These are phyloP conservation scores for Lumnitzera littorea DNA, from an alignment of 345 rosid genomes.

Conservation along the genomic window DNA sequence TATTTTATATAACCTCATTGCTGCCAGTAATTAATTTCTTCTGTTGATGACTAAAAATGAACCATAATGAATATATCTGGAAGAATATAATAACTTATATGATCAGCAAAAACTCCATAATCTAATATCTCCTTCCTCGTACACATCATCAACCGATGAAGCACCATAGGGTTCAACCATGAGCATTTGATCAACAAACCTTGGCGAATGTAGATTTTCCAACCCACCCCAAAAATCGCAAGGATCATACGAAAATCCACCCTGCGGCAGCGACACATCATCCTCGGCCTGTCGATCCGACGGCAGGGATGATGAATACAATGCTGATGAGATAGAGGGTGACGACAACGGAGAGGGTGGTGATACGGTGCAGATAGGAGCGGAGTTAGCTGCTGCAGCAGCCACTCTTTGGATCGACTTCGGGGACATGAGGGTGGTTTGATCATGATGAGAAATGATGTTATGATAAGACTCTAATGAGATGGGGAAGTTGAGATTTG, in stretches of 20 bases:
- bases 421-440: constrained; percentile 58
- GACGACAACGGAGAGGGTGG: constrained; percentile 12
- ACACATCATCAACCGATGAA: constrained; percentile 39
- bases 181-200: constrained; percentile 32
- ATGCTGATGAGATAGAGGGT: constrained; percentile 17
- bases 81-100: neutral
- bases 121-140: constrained; percentile 59
- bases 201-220: constrained; percentile 44
- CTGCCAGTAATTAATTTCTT: constrained; percentile 1
- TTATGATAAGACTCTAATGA: constrained; percentile 24
- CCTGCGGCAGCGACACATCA: constrained; percentile 17
- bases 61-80: neutral
- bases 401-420: constrained; percentile 85
- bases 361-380: constrained; percentile 3
- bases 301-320: constrained; percentile 37
- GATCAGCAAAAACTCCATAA: constrained; percentile 75
- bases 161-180: constrained; percentile 31
- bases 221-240: constrained; percentile 41
- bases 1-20: neutral
- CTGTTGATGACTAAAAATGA: neutral
- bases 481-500: constrained; percentile 74
- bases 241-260: constrained; percentile 8
- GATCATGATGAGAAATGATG: constrained; percentile 14
- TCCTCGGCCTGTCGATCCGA: constrained; percentile 35
- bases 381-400: constrained; percentile 58